These are phyloP conservation scores for Helenozyma rhizophorensis DNA, from an alignment of 805 yeast genomes.

Conservation along the genomic window DNA sequence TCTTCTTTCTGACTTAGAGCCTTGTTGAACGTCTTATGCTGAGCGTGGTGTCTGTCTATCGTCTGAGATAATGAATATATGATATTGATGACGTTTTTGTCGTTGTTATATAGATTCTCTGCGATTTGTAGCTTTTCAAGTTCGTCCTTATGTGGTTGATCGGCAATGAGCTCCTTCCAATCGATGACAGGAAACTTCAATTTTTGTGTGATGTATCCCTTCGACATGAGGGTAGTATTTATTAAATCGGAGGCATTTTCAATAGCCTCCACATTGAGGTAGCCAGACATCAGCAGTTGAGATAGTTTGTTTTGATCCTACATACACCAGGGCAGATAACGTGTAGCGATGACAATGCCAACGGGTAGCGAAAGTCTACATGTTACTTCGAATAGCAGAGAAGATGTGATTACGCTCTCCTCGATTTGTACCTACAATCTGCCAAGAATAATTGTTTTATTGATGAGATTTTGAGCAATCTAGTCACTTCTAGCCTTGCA, in stretches of 20 bases:
- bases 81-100: slow-evolving; percentile 33
- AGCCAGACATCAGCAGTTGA: too few species aligned
- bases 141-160: slow-evolving; percentile 18
- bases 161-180: slow-evolving; percentile 26
- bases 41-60: slow-evolving; percentile 30
- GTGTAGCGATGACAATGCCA: too few species aligned
- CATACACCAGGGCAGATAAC: too few species aligned
- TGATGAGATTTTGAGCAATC: too few species aligned
- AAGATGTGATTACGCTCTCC: too few species aligned
- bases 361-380: too few species aligned
- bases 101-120: slow-evolving; percentile 31
- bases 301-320: too few species aligned
- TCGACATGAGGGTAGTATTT: slow-evolving; percentile 29
- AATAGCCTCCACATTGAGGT: slow-evolving; percentile 30
- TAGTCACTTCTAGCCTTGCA: too few species aligned
- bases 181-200: slow-evolving; percentile 32
- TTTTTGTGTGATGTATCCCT: slow-evolving; percentile 31
- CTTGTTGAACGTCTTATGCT: slow-evolving; percentile 27
- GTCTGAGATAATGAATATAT: slow-evolving; percentile 30
- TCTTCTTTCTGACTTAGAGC: slow-evolving; percentile 26
- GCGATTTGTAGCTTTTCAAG: slow-evolving; percentile 18
- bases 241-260: slow-evolving; percentile 33
- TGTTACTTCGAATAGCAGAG: too few species aligned
- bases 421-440: too few species aligned
- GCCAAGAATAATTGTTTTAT: too few species aligned